These are phyloP conservation scores for Paspalum notatum DNA, from an alignment of 176 grass and related monocot genomes.

Conservation along the genomic window DNA sequence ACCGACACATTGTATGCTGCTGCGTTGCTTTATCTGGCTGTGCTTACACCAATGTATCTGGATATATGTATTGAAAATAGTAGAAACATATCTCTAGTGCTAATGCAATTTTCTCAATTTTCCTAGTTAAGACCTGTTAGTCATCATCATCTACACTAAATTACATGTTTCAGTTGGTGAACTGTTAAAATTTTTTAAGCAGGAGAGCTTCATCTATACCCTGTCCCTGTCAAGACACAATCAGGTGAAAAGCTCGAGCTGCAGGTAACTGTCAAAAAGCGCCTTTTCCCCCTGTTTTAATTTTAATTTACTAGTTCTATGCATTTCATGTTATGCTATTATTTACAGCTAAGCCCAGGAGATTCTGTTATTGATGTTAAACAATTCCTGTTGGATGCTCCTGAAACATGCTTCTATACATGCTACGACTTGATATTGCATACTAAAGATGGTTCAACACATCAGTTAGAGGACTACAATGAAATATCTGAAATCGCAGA, in stretches of 20 bases:
- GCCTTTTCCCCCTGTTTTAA: constrained; percentile 10
- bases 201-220: constrained; percentile 88
- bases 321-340: constrained; percentile 33
- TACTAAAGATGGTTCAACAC: constrained; percentile 71
- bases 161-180: constrained; percentile 3
- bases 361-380: constrained; percentile 95
- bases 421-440: constrained; percentile 92
- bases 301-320: background rate
- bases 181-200: constrained; percentile 19
- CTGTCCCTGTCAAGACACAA: constrained; percentile 78
- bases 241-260: constrained; percentile 94
- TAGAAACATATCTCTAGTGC: background rate
- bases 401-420: constrained; percentile 98
- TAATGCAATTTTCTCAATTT: background rate
- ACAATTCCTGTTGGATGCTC: constrained; percentile 95
- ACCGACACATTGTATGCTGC: background rate
- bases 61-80: constrained; percentile 5
- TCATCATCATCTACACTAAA: background rate
- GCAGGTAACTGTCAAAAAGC: constrained; percentile 58
- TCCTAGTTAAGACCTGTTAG: background rate
- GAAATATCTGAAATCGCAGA: constrained; percentile 97
- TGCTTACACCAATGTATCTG: background rate
- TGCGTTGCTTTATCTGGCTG: background rate
- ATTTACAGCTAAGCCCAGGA: constrained; percentile 83
- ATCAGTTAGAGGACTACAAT: constrained; percentile 97